These are phyloP conservation scores for Podila horticola DNA, from an alignment of 192 early-diverging fungal species.

Conservation along the genomic window DNA sequence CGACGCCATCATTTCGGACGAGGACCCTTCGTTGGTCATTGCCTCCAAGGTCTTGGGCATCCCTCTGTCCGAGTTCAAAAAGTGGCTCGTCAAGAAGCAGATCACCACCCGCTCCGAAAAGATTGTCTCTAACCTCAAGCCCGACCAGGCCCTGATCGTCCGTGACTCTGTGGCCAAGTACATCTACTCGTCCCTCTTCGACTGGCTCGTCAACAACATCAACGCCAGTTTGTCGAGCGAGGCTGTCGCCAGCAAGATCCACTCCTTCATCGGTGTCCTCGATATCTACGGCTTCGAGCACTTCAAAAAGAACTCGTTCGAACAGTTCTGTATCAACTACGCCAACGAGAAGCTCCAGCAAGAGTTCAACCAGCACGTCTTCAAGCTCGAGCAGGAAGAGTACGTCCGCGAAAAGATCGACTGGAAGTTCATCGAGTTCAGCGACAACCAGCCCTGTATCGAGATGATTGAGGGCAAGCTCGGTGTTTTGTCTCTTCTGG, in stretches of 20 bases:
- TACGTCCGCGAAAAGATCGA: slow-evolving; percentile 96
- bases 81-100: slow-evolving; percentile 96
- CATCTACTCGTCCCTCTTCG: slow-evolving; percentile 95
- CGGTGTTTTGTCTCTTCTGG: slow-evolving; percentile 94
- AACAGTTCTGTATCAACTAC: slow-evolving; percentile 99
- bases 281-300: slow-evolving; percentile 99
- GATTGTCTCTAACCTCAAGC: slow-evolving; percentile 83
- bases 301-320: slow-evolving; percentile 99
- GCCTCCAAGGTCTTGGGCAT: slow-evolving; percentile 84
- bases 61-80: slow-evolving; percentile 82
- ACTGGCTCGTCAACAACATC: slow-evolving; percentile 93
- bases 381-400: slow-evolving; percentile 99
- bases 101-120: slow-evolving; percentile 92
- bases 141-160: slow-evolving; percentile 78
- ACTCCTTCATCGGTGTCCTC: slow-evolving; percentile 94
- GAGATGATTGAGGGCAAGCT: slow-evolving; percentile 97
- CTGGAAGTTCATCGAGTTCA: slow-evolving; percentile 99
- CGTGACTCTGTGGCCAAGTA: slow-evolving; percentile 97
- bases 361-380: slow-evolving; percentile 98
- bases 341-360: slow-evolving; percentile 99
- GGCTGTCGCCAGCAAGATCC: slow-evolving; percentile 51
- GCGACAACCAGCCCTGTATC: slow-evolving; percentile 98
- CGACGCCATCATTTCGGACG: slow-evolving; percentile 79
- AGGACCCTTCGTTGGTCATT: slow-evolving; percentile 75
- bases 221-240: slow-evolving; percentile 83